phyloP scores from a whole-genome alignment of 1,284 basidiomycete genomes.

The Phellinidium pouzarii region DNA sequence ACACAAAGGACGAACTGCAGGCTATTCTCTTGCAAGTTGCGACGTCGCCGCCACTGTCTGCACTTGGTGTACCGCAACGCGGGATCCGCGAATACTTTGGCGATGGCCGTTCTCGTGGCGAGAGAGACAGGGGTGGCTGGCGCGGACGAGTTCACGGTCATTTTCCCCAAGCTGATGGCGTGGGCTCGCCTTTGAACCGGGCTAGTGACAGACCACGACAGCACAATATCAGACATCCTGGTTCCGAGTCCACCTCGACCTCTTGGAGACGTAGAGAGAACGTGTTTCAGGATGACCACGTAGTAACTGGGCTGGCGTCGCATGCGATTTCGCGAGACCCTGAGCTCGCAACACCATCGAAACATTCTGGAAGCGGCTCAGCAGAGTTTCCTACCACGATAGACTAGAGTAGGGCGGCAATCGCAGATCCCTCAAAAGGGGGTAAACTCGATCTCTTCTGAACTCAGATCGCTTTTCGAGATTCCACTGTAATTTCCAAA shows the following conservation, averaged over 20 bases:
- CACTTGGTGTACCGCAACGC: neutral
- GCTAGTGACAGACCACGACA: neutral
- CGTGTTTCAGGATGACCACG: constrained; percentile 3
- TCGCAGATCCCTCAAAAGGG: neutral
- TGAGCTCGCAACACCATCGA: constrained; percentile 5
- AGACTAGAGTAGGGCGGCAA: constrained; percentile 1
- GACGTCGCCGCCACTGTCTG: constrained; percentile 4
- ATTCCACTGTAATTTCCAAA: constrained; percentile 1
- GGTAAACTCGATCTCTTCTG: neutral
- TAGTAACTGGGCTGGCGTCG: neutral
- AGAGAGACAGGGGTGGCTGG: neutral
- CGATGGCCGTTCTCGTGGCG: neutral
- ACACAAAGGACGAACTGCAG: constrained; percentile 44
- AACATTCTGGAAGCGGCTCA: constrained; percentile 4
- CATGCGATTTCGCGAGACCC: neutral
- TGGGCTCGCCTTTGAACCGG: too few species aligned
- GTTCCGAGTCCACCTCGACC: neutral
- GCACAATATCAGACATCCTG: neutral
- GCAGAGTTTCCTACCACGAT: constrained; percentile 7
- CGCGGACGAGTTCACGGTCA: neutral
- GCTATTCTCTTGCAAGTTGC: constrained; percentile 42
- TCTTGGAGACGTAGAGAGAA: neutral
- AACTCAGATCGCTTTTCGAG: constrained; percentile 3
- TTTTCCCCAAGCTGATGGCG: too few species aligned
- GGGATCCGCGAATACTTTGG: constrained; percentile 4